Conservation (phyloP, 2,329 filamentous ascomycete species). For the Tympanopsis confertula region DNA sequence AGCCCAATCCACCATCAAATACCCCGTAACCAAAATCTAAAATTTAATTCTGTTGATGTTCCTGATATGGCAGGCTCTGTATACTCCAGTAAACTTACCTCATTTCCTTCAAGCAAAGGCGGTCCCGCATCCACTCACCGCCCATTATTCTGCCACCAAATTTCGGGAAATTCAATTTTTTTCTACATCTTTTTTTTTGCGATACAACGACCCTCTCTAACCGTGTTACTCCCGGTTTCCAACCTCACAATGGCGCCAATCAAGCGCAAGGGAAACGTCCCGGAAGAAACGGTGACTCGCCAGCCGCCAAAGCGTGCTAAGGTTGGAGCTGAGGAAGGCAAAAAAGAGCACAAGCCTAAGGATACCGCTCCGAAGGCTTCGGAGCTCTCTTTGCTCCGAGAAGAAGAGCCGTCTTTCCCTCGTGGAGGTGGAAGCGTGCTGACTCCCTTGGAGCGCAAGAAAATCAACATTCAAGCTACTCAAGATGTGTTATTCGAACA, state of each 20-base stretch:
- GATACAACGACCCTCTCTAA: too few relatives aligned
- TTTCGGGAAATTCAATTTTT: too few relatives aligned
- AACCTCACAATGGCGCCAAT: slow-evolving; percentile 30
- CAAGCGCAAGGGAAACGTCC: slow-evolving; percentile 28
- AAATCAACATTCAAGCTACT: slow-evolving; percentile 87
- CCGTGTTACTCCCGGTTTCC: too few relatives aligned
- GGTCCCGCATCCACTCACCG: too few relatives aligned
- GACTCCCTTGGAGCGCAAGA: slow-evolving; percentile 88
- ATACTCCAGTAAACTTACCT: too few relatives aligned
- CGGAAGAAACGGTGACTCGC: slow-evolving; percentile 18
- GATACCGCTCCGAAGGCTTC: slow-evolving; percentile 13
- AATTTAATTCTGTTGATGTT: too few relatives aligned
- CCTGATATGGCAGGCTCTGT: too few relatives aligned
- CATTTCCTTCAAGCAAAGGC: too few relatives aligned
- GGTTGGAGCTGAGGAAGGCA: slow-evolving; percentile 19
- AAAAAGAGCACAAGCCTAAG: slow-evolving; percentile 18
- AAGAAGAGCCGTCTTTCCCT: slow-evolving; percentile 84
- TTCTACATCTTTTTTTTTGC: too few relatives aligned
- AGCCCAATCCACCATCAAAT: too few relatives aligned
- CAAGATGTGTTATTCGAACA: slow-evolving; percentile 87
- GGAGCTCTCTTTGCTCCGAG: slow-evolving; percentile 27
- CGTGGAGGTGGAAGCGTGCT: slow-evolving; percentile 82
- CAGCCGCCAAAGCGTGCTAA: slow-evolving; percentile 25
- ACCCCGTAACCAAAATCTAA: too few relatives aligned
- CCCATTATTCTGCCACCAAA: too few relatives aligned